A percentile compares a stretch with the other conserved stretches of the same genome.
These are phyloP conservation scores for Auxenochlorella protothecoides DNA, from an alignment of 139 green algal species.

Conservation along the genomic window DNA sequence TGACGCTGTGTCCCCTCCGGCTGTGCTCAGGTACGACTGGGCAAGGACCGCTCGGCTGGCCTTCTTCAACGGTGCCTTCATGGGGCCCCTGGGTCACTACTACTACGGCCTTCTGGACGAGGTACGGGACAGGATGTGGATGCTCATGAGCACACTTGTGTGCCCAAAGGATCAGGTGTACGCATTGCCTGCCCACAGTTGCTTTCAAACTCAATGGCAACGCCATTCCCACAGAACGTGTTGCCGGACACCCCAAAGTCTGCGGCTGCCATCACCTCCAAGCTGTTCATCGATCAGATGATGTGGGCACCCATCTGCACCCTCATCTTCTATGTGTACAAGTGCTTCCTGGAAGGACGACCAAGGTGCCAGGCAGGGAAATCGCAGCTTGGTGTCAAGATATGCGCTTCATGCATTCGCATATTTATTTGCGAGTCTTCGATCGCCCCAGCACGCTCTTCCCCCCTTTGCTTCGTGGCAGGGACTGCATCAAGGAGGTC, in stretches of 20 bases:
- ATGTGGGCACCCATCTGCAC: conserved; percentile 43
- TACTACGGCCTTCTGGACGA: conserved; percentile 23
- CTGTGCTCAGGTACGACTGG: conserved; percentile 15
- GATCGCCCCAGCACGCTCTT: background rate
- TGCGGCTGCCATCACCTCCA: conserved; percentile 24
- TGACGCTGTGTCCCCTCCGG: background rate
- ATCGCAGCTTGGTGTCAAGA: background rate
- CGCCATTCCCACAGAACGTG: conserved; percentile 6
- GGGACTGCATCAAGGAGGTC: background rate
- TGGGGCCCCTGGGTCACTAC: conserved; percentile 14
- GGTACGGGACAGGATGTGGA: conserved; percentile 2
- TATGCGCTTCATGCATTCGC: background rate
- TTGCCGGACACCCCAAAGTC: conserved; percentile 21
- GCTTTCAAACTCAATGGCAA: background rate
- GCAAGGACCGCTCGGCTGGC: conserved; percentile 14
- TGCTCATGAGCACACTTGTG: background rate
- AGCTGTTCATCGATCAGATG: conserved; percentile 47
- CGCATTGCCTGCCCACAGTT: background rate
- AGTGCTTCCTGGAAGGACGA: conserved; percentile 7
- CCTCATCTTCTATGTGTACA: conserved; percentile 37
- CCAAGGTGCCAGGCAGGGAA: background rate
- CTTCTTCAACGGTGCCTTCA: conserved; percentile 14
- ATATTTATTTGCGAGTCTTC: background rate
- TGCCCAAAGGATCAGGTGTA: background rate
- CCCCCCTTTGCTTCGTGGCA: background rate